These are phyloP conservation scores for Boletus pseudo-olivaceus DNA, from an alignment of 768 basidiomycete species.

Conservation along the genomic window DNA sequence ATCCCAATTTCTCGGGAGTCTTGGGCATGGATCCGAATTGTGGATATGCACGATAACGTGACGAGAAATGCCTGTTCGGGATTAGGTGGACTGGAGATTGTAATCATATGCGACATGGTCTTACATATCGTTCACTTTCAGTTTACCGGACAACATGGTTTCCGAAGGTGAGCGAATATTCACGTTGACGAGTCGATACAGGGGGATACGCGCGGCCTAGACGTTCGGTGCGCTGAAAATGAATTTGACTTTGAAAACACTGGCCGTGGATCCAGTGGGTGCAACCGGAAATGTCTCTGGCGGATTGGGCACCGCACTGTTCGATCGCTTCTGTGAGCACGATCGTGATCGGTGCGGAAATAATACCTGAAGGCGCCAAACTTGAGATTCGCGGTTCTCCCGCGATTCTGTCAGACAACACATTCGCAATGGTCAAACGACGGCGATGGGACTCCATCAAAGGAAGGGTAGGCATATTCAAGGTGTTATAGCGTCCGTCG, in stretches of 20 bases:
- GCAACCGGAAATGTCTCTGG: constrained; percentile 2
- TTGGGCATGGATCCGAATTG: constrained; percentile 2
- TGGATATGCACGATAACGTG: constrained; percentile 14
- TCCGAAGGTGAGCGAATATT: neutral
- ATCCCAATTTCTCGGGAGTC: constrained; percentile 2
- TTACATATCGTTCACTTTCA: neutral
- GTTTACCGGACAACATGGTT: neutral
- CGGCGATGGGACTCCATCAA: neutral
- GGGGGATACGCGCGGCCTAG: neutral
- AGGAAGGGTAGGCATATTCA: neutral
- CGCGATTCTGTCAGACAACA: neutral
- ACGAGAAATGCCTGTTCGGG: constrained; percentile 4
- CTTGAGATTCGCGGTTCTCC: neutral
- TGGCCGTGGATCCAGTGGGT: constrained; percentile 1
- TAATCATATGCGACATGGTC: neutral
- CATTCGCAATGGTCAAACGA: neutral
- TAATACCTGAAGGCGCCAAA: neutral
- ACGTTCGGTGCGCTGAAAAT: neutral
- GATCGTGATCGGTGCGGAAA: constrained; percentile 24
- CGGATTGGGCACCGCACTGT: constrained; percentile 3
- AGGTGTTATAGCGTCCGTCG: no score
- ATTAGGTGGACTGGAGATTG: neutral
- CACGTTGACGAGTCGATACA: neutral
- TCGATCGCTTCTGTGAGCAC: constrained; percentile 1
- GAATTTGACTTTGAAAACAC: neutral